Conservation (phyloP, 768 basidiomycete genomes). For the Suillus americanus region DNA sequence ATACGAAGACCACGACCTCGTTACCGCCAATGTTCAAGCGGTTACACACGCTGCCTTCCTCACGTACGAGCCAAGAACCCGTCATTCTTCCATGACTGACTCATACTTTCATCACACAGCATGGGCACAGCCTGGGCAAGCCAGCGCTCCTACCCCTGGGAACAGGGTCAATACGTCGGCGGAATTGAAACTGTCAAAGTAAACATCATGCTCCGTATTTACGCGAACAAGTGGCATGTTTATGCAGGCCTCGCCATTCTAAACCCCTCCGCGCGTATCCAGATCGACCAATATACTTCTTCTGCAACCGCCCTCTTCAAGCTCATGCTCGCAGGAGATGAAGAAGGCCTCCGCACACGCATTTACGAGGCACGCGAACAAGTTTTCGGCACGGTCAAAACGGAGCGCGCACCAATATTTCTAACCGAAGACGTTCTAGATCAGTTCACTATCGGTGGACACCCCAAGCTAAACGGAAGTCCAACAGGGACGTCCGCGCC, state of each 20-base stretch:
- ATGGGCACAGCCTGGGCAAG: conserved; percentile 98
- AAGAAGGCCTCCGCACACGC: conserved; percentile 59
- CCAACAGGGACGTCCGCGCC: conserved; percentile 14
- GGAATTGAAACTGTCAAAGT: conserved; percentile 97
- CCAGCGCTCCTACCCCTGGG: conserved; percentile 86
- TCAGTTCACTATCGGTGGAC: conserved; percentile 77
- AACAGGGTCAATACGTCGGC: conserved; percentile 90
- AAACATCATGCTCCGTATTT: conserved; percentile 95
- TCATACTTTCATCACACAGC: conserved; percentile 39
- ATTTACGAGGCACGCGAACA: conserved; percentile 70
- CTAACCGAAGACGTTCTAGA: conserved; percentile 85
- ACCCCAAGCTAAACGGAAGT: conserved; percentile 10
- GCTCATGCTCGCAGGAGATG: conserved; percentile 75
- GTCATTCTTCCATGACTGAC: not conserved
- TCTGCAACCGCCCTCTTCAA: conserved; percentile 91
- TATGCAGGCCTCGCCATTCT: conserved; percentile 98
- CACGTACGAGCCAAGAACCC: conserved; percentile 48
- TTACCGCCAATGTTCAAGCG: conserved; percentile 98
- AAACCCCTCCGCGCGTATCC: conserved; percentile 84
- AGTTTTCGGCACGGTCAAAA: conserved; percentile 64
- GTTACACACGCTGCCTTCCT: conserved; percentile 98
- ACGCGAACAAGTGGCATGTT: conserved; percentile 97
- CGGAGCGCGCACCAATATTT: conserved; percentile 61
- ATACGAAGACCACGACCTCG: conserved; percentile 95
- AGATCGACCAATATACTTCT: conserved; percentile 90